Evolutionary conservation across 495 filamentous ascomycete genomes (phyloP).

Genomic region (Acidomyces sp.): DNA sequence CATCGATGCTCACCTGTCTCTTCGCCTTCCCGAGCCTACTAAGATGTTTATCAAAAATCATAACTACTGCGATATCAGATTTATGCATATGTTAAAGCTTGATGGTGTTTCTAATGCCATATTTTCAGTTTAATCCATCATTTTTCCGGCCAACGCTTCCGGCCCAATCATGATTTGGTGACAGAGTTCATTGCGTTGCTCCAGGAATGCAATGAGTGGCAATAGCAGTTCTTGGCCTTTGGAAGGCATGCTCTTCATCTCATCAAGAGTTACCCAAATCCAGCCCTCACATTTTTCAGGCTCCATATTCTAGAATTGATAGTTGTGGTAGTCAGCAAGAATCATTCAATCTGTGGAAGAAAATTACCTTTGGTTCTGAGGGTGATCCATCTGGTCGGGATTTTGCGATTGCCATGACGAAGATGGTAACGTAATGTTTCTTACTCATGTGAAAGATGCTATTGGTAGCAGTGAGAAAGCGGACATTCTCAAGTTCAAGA

Average conservation of each 20-base stretch:
- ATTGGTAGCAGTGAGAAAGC: conserved; percentile 45
- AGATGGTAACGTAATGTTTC: conserved; percentile 57
- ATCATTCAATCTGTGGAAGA: background rate
- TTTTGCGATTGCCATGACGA: conserved; percentile 29
- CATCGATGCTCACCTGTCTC: no score
- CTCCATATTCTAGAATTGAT: conserved; percentile 32
- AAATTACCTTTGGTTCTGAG: conserved; percentile 39
- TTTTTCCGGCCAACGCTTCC: no score
- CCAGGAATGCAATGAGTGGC: conserved; percentile 6
- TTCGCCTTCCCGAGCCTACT: no score
- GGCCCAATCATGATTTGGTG: no score
- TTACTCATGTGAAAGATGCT: conserved; percentile 38
- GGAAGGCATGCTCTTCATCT: conserved; percentile 19
- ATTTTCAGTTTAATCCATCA: no score
- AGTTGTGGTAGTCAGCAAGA: background rate
- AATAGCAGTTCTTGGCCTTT: conserved; percentile 1
- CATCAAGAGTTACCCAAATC: conserved; percentile 46
- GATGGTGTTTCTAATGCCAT: no score
- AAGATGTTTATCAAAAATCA: no score
- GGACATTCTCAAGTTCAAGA: conserved; percentile 35
- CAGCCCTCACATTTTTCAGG: conserved; percentile 54
- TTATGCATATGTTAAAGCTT: no score
- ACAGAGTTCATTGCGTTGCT: conserved; percentile 7
- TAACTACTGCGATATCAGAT: no score
- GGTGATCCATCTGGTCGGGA: conserved; percentile 19